Evolutionary conservation across 129 eudicot species (phyloP).

Genomic region (Dittrichia graveolens): DNA sequence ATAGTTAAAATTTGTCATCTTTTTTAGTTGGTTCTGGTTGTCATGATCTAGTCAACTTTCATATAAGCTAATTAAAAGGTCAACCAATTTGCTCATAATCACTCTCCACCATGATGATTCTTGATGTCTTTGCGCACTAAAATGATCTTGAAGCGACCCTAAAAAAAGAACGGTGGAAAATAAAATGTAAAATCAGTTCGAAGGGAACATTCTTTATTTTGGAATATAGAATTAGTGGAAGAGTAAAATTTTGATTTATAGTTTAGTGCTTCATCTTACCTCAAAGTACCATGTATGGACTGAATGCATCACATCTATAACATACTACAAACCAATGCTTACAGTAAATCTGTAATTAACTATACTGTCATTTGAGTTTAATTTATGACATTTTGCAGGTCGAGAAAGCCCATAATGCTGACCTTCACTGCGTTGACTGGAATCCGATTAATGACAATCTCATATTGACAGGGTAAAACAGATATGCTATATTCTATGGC

Average conservation of each 20-base stretch:
- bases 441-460: constrained; percentile 81
- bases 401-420: constrained; percentile 93
- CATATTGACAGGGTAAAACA: constrained; percentile 78
- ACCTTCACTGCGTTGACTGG: constrained; percentile 98
- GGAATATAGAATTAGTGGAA: no score
- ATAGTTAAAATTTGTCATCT: not conserved
- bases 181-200: no score
- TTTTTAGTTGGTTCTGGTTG: not conserved
- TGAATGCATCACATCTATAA: not conserved
- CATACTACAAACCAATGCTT: not conserved
- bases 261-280: not conserved
- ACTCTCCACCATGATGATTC: no score
- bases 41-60: no score
- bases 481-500: not conserved
- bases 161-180: no score
- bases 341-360: no score
- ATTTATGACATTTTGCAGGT: constrained; percentile 47
- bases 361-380: not conserved
- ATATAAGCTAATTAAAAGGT: no score
- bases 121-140: no score
- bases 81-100: no score
- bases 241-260: no score
- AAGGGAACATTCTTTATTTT: no score
- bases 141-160: no score
- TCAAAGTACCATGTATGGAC: not conserved